phyloP scores from a whole-genome alignment of 1,139 yeast genomes.

The Nakaseomyces nivariensis region DNA sequence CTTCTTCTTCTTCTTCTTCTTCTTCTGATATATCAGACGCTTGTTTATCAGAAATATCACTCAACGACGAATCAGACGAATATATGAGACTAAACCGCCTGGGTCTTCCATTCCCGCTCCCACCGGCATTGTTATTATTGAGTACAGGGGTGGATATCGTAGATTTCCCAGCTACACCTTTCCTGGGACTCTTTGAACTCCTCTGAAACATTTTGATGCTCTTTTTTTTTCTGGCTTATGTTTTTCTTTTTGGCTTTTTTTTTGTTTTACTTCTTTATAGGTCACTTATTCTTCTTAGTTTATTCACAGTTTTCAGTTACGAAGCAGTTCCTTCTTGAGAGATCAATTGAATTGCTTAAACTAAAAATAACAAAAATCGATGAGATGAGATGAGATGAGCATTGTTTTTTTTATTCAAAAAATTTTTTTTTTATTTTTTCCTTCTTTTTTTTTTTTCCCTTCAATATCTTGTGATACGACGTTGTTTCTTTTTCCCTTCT shows the following conservation, averaged over 20 bases:
- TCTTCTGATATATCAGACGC: slow-evolving; percentile 6
- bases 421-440: background rate
- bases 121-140: background rate
- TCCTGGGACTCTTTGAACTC: slow-evolving; percentile 1
- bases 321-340: too few relatives aligned
- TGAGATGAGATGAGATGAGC: slow-evolving; percentile 10
- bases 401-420: background rate
- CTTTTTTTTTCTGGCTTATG: background rate
- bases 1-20: slow-evolving; percentile 25
- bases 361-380: background rate
- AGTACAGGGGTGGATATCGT: background rate
- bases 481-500: too few relatives aligned
- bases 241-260: background rate
- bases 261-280: background rate
- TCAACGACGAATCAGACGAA: slow-evolving; percentile 28
- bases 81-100: slow-evolving; percentile 29
- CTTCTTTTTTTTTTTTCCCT: background rate
- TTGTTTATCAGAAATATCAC: slow-evolving; percentile 18
- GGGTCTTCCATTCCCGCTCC: slow-evolving; percentile 15
- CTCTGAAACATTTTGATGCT: background rate
- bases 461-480: too few relatives aligned
- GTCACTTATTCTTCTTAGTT: background rate
- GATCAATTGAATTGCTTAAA: background rate
- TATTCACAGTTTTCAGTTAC: too few relatives aligned
- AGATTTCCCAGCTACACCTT: background rate